phyloP scores from a whole-genome alignment of 139 green algal genomes.

The Monoraphidium neglectum region DNA sequence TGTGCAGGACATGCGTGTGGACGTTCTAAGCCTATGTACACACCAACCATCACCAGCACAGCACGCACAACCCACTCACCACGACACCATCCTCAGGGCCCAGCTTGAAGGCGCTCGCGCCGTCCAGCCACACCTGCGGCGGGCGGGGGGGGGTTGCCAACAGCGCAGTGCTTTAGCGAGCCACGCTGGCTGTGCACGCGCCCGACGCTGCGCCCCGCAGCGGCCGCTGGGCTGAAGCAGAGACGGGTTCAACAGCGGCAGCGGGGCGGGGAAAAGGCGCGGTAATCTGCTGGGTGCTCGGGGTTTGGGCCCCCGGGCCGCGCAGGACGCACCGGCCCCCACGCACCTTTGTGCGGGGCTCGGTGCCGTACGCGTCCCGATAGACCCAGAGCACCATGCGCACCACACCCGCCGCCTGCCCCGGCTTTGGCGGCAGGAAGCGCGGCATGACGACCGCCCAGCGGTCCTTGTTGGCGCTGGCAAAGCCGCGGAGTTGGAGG shows the following conservation, averaged over 20 bases:
- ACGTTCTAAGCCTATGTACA: no score
- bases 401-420: conserved; percentile 6
- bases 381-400: conserved; percentile 30
- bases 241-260: no score
- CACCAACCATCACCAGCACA: not conserved
- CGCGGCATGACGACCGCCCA: conserved; percentile 24
- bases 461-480: conserved; percentile 22
- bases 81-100: conserved; percentile 4
- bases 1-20: no score
- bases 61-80: conserved; percentile 17
- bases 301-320: no score
- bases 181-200: no score
- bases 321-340: no score
- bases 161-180: no score
- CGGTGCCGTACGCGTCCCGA: conserved; percentile 14
- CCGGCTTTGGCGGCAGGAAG: not conserved
- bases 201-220: no score
- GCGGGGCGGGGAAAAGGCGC: no score
- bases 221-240: no score
- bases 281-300: no score
- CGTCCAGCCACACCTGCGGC: conserved; percentile 31
- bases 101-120: conserved; percentile 11
- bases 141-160: no score
- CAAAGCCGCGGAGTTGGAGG: conserved; percentile 26
- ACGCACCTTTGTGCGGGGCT: conserved; percentile 27